Percentiles rank a stretch among this genome's conserved stretches.
These are phyloP conservation scores for Paracoccidioides lutzii DNA, from an alignment of 2,329 filamentous ascomycete genomes.

Conservation along the genomic window DNA sequence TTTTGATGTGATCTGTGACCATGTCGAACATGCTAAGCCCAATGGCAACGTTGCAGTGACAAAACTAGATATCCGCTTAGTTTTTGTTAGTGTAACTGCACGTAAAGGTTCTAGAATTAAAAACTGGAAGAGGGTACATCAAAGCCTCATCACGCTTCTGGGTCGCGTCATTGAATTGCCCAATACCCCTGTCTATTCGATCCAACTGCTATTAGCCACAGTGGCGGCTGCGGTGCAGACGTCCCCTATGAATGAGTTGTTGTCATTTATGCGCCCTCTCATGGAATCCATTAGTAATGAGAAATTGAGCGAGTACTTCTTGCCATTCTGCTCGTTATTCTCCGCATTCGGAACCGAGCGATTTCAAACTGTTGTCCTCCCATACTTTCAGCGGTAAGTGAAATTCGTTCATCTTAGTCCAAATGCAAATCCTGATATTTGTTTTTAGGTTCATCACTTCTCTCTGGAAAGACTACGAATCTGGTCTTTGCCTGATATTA, in stretches of 20 bases:
- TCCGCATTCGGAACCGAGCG: constrained; percentile 58
- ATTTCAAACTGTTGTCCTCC: constrained; percentile 67
- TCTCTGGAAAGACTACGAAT: constrained; percentile 58
- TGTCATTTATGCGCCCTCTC: constrained; percentile 55
- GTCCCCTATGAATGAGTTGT: constrained; percentile 65
- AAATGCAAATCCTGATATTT: constrained; percentile 14
- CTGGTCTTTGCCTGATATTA: constrained; percentile 55
- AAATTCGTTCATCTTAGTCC: neutral
- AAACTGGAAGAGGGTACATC: constrained; percentile 57
- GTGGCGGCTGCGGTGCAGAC: constrained; percentile 57
- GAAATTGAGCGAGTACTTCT: constrained; percentile 57
- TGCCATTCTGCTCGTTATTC: constrained; percentile 73
- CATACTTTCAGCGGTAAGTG: constrained; percentile 62
- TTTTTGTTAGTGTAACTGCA: constrained; percentile 59
- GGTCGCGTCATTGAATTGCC: constrained; percentile 21
- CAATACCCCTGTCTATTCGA: constrained; percentile 16
- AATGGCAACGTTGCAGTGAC: constrained; percentile 23
- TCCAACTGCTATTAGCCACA: constrained; percentile 31
- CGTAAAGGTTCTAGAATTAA: constrained; percentile 62
- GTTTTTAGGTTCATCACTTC: constrained; percentile 54
- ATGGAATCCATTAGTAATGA: constrained; percentile 53
- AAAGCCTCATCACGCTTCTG: constrained; percentile 43
- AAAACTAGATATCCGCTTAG: constrained; percentile 27
- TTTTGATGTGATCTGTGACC: constrained; percentile 47
- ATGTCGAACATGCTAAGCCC: constrained; percentile 23